A percentile compares a stretch with the other conserved stretches of the same genome.
phyloP scores from a whole-genome alignment of 495 filamentous ascomycete genomes.

The Penicillium paxilli region DNA sequence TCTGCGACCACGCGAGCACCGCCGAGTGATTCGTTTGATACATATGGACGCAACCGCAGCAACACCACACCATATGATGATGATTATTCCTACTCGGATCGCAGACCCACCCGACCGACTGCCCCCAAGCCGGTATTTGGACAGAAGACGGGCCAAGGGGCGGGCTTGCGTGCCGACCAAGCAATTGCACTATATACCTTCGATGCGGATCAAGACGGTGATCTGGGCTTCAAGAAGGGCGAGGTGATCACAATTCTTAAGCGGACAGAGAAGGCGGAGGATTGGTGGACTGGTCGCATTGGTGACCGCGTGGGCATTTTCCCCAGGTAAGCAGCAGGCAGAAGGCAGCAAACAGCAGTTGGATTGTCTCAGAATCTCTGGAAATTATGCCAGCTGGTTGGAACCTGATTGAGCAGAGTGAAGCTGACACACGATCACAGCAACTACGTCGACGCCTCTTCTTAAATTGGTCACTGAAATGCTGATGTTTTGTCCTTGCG shows the following conservation, averaged over 20 bases:
- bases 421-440: conserved; percentile 23
- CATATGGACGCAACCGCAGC: conserved; percentile 44
- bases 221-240: conserved; percentile 95
- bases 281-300: conserved; percentile 78
- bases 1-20: conserved; percentile 49
- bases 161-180: conserved; percentile 73
- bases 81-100: conserved; percentile 62
- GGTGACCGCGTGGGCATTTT: conserved; percentile 66
- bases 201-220: conserved; percentile 89
- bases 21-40: conserved; percentile 51
- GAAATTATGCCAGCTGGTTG: background rate
- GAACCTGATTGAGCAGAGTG: background rate
- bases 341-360: background rate
- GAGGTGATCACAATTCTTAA: conserved; percentile 97
- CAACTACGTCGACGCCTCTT: conserved; percentile 48
- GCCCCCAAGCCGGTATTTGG: conserved; percentile 86
- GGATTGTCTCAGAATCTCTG: background rate
- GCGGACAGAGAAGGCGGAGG: conserved; percentile 89
- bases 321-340: conserved; percentile 44
- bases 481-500: background rate
- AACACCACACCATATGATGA: conserved; percentile 50
- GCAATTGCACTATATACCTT: conserved; percentile 90
- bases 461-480: conserved; percentile 22
- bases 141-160: conserved; percentile 52
- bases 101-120: conserved; percentile 63